Conservation (phyloP, 306 rosid genomes). For the Cicer yamashitae region DNA sequence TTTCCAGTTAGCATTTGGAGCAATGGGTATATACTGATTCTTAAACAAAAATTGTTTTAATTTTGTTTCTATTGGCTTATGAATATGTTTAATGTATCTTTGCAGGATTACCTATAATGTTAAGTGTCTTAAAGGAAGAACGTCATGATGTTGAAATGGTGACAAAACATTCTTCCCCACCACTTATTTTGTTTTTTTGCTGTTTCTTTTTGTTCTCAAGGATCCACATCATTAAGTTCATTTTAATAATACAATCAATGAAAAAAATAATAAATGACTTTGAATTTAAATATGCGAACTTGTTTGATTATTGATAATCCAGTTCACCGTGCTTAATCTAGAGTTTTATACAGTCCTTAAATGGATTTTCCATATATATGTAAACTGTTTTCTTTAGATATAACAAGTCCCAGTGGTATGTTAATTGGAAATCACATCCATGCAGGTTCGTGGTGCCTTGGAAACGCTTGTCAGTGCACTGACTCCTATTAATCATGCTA, state of each 20-base stretch:
- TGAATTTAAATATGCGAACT: constrained; percentile 30
- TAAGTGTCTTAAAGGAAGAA: constrained; percentile 81
- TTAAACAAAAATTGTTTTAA: constrained; percentile 1
- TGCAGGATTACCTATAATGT: constrained; percentile 86
- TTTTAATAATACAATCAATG: not conserved
- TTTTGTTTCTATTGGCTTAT: not conserved
- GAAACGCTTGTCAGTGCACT: constrained; percentile 90
- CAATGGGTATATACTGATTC: constrained; percentile 69
- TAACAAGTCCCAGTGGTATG: constrained; percentile 28
- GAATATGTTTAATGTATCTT: constrained; percentile 33
- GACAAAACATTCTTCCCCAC: constrained; percentile 38
- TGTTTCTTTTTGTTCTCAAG: constrained; percentile 30
- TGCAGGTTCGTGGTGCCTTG: constrained; percentile 89
- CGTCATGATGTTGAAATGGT: constrained; percentile 97
- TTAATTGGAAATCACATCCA: constrained; percentile 35
- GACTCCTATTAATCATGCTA: constrained; percentile 79
- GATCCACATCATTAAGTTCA: constrained; percentile 15
- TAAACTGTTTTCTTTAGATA: constrained; percentile 20
- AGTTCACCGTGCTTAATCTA: not conserved
- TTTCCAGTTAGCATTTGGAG: constrained; percentile 91
- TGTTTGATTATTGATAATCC: constrained; percentile 10
- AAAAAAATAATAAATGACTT: not conserved
- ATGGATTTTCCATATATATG: not conserved
- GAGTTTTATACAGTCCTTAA: constrained; percentile 3
- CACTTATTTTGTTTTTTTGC: not conserved